Evolutionary conservation across 2,329 filamentous ascomycete species (phyloP).

Genomic region (Ustulina deusta): DNA sequence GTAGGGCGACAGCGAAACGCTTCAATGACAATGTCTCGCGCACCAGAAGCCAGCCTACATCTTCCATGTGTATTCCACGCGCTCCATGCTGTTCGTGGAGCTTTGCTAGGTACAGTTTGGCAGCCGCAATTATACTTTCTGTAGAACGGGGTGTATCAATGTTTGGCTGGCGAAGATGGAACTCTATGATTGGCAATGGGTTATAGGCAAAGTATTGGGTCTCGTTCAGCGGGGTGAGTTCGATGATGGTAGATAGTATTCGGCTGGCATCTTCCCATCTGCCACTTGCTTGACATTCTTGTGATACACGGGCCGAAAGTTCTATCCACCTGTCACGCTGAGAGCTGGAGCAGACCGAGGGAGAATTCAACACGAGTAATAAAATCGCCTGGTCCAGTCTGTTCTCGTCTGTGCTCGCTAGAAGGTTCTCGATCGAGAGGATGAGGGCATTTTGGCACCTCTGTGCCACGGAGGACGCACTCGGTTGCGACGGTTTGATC

Average conservation of each 20-base stretch:
- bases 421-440: slow-evolving; percentile 11
- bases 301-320: slow-evolving; percentile 50
- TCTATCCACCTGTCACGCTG: slow-evolving; percentile 43
- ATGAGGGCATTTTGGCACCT: neutral
- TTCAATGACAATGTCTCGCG: slow-evolving; percentile 45
- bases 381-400: slow-evolving; percentile 42
- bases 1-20: slow-evolving; percentile 41
- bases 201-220: slow-evolving; percentile 53
- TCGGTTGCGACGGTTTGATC: neutral
- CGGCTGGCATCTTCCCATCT: slow-evolving; percentile 51
- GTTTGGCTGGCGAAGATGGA: slow-evolving; percentile 41
- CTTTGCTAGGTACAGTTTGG: slow-evolving; percentile 51
- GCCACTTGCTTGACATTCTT: slow-evolving; percentile 49
- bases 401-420: slow-evolving; percentile 38
- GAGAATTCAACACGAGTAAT: slow-evolving; percentile 37
- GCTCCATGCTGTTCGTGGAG: slow-evolving; percentile 45
- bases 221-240: slow-evolving; percentile 49
- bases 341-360: slow-evolving; percentile 24
- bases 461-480: neutral
- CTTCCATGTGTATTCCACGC: slow-evolving; percentile 32
- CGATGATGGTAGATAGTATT: slow-evolving; percentile 49
- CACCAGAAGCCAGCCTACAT: slow-evolving; percentile 49
- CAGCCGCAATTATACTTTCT: slow-evolving; percentile 42
- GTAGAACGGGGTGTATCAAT: slow-evolving; percentile 19
- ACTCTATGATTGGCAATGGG: slow-evolving; percentile 53